Evolutionary conservation across 345 rosid genomes (phyloP).

Genomic region (Xanthoceras sorbifolium): DNA sequence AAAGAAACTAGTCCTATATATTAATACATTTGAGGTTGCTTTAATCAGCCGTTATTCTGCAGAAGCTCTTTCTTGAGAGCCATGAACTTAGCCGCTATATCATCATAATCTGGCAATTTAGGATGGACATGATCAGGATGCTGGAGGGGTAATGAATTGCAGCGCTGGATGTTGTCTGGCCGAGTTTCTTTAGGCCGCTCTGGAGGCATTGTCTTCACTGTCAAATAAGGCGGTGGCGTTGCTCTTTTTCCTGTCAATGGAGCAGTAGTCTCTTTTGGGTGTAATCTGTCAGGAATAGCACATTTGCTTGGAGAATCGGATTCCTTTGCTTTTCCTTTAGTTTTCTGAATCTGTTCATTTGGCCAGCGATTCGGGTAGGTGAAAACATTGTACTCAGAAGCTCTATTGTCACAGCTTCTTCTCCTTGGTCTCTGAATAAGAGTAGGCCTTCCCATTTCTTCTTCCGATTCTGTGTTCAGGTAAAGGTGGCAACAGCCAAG

Average conservation of each 20-base stretch:
- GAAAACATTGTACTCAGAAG: slow-evolving; percentile 22
- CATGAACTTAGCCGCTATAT: slow-evolving; percentile 61
- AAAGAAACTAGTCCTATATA: neutral
- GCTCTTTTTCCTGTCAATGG: slow-evolving; percentile 14
- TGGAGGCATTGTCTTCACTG: slow-evolving; percentile 64
- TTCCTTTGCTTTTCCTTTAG: neutral
- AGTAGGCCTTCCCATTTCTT: slow-evolving; percentile 18
- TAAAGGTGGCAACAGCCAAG: slow-evolving; percentile 7
- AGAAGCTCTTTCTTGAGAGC: slow-evolving; percentile 49
- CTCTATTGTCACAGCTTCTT: slow-evolving; percentile 30
- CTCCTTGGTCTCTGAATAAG: slow-evolving; percentile 22
- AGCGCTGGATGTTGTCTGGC: slow-evolving; percentile 25
- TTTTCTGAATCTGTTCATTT: slow-evolving; percentile 10
- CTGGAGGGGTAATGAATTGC: slow-evolving; percentile 42
- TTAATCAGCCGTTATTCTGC: slow-evolving; percentile 20
- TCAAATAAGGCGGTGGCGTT: slow-evolving; percentile 34
- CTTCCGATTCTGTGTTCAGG: slow-evolving; percentile 8
- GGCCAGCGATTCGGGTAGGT: slow-evolving; percentile 15
- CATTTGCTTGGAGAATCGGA: slow-evolving; percentile 18
- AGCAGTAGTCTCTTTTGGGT: neutral
- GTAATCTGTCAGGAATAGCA: neutral
- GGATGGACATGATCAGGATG: slow-evolving; percentile 75
- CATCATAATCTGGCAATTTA: slow-evolving; percentile 89
- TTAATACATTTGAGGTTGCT: neutral
- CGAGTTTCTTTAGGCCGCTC: slow-evolving; percentile 32